Conservation (phyloP, 2,329 filamentous ascomycete species). For the Zymoseptoria ardabiliae region DNA sequence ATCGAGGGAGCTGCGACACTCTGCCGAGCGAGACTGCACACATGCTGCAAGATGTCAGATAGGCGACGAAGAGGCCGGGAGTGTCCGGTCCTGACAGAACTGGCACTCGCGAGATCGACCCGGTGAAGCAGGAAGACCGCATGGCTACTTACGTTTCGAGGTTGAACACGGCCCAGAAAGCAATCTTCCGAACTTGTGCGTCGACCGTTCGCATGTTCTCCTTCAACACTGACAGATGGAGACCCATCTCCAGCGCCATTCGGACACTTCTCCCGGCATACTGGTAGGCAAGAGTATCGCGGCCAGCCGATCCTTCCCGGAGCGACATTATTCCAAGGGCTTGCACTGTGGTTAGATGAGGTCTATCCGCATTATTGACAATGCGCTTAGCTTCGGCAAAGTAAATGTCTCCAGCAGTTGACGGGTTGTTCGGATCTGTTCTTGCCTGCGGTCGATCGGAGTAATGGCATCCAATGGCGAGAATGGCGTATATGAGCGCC, state of each 20-base stretch:
- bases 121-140: neutral
- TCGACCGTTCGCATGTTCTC: constrained; percentile 35
- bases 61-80: neutral
- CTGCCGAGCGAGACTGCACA: constrained; percentile 43
- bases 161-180: constrained; percentile 48
- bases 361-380: constrained; percentile 50
- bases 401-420: constrained; percentile 65
- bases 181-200: constrained; percentile 43
- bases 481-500: constrained; percentile 29
- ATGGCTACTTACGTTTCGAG: constrained; percentile 38
- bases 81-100: neutral
- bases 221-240: constrained; percentile 46
- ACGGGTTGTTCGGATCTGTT: constrained; percentile 53
- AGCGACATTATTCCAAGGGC: constrained; percentile 70
- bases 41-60: constrained; percentile 25
- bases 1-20: constrained; percentile 40
- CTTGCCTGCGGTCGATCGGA: constrained; percentile 59
- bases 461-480: constrained; percentile 31
- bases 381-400: constrained; percentile 62
- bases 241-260: constrained; percentile 63
- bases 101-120: neutral
- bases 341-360: constrained; percentile 63
- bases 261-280: constrained; percentile 66
- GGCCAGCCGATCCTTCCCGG: constrained; percentile 59
- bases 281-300: constrained; percentile 66